Base-by-base conservation (phyloP, 2,329 filamentous ascomycete species). In the Fusarium torreyae region DNA sequence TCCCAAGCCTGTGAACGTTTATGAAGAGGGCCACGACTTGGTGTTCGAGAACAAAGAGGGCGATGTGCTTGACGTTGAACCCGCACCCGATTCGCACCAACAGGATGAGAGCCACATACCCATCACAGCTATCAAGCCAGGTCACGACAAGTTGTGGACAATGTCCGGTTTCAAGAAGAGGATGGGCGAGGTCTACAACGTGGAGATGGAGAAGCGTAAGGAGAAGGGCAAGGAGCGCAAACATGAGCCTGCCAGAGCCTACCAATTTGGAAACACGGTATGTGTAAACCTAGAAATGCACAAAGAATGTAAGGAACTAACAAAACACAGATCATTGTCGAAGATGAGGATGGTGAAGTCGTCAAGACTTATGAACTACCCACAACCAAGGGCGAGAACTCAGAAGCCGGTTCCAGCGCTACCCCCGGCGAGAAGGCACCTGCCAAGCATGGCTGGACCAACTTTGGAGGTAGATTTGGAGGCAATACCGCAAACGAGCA, bases 41-140 rank as follows among this genome's bases (percentile, higher is more conserved):
- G 82, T 98, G 8, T 89, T 97, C 57, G 95, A 98, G 79, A 92
- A 97, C 72, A 85, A 90, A 66, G 91, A 97, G 59, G 95, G 95
- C 9, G 94, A 98, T 56, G 94, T 98, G 4, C 77, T 98, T 7
- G 88, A 88, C 18, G 88, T 93, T 0, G 85, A 90, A 68, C 72
- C 71, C 5, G 72, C 55, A 33, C 56, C 70, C 26, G 53, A 65
- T 3, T 36, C 55, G 9, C 43, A 66, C 7, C 46, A 20, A 34
- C 14, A 61, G 14, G 67, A 69, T 2, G 57, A 65, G 31, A 57
- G 65, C 13, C 75, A 74, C 2, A 46, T 55, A 2, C 68, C 75
- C 13, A 67, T 65, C 5, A 69, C 66, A n/a, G 68, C 72, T 22
- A 28, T 66, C 5, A 74, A 73, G 43, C 51, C 65, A 34, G 63